These are phyloP conservation scores for Boletus patriciae DNA, from an alignment of 768 basidiomycete species.

Conservation along the genomic window DNA sequence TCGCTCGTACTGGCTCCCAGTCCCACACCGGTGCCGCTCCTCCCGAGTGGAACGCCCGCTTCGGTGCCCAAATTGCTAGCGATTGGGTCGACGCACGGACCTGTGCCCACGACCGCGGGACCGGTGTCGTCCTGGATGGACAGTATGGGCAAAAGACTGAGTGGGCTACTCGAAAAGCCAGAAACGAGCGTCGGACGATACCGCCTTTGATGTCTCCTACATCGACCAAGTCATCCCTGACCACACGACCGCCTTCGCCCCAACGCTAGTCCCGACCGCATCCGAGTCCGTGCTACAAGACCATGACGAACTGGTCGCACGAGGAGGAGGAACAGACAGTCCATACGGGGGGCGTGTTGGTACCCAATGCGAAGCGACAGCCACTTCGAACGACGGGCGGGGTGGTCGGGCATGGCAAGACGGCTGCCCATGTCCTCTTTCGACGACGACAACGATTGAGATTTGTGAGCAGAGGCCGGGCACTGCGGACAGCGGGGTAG, in stretches of 20 bases:
- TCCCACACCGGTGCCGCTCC: slow-evolving; percentile 6
- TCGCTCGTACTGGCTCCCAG: slow-evolving; percentile 13
- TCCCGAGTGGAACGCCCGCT: background rate
- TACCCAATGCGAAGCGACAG: slow-evolving; percentile 32
- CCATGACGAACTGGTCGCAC: slow-evolving; percentile 23
- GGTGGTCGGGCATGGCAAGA: no score
- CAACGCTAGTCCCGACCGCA: no score
- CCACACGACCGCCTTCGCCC: no score
- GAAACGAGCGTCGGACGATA: slow-evolving; percentile 56
- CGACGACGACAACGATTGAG: slow-evolving; percentile 59
- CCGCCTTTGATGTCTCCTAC: background rate
- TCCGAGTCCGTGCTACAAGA: slow-evolving; percentile 17
- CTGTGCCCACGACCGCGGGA: slow-evolving; percentile 31
- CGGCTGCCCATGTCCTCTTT: slow-evolving; percentile 11
- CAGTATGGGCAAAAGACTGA: slow-evolving; percentile 60
- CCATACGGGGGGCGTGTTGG: slow-evolving; percentile 18
- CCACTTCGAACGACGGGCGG: background rate
- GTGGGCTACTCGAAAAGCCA: slow-evolving; percentile 59
- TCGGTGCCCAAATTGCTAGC: background rate
- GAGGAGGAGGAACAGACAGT: slow-evolving; percentile 31
- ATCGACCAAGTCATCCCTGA: background rate
- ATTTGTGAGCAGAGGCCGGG: slow-evolving; percentile 45
- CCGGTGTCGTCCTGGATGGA: slow-evolving; percentile 51
- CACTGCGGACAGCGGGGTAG: no score
- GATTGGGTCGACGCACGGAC: background rate